Evolutionary conservation across 345 rosid genomes (phyloP).

Genomic region (Linum trigynum): DNA sequence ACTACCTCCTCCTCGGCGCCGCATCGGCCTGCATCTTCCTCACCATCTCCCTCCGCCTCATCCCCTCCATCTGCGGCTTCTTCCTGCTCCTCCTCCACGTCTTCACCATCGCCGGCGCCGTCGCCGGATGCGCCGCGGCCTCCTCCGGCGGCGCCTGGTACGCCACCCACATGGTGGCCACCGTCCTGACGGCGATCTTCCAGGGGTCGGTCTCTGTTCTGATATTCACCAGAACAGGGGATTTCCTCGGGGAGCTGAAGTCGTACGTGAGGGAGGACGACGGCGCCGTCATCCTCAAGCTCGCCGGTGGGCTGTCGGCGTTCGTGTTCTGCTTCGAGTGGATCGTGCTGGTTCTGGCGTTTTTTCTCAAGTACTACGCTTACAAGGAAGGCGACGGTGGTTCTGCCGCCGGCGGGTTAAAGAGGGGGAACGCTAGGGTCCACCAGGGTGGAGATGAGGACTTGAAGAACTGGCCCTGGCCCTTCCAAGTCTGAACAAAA

Average conservation of each 20-base stretch:
- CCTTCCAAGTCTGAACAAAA: slow-evolving; percentile 49
- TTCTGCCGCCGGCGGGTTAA: slow-evolving; percentile 1
- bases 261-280: slow-evolving; percentile 85
- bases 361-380: slow-evolving; percentile 69
- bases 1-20: slow-evolving; percentile 82
- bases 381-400: slow-evolving; percentile 45
- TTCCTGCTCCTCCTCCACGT: slow-evolving; percentile 47
- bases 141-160: slow-evolving; percentile 58
- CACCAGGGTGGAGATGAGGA: slow-evolving; percentile 49
- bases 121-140: slow-evolving; percentile 67
- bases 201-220: slow-evolving; percentile 82
- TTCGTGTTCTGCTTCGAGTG: slow-evolving; percentile 77
- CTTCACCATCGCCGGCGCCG: slow-evolving; percentile 50
- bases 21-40: slow-evolving; percentile 88
- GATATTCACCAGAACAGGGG: slow-evolving; percentile 59
- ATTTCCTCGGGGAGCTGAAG: slow-evolving; percentile 54
- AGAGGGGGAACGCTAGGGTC: slow-evolving; percentile 55
- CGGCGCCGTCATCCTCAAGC: slow-evolving; percentile 60
- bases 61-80: slow-evolving; percentile 74
- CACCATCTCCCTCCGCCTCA: slow-evolving; percentile 71
- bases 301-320: slow-evolving; percentile 69
- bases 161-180: slow-evolving; percentile 74
- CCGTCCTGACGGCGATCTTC: slow-evolving; percentile 77
- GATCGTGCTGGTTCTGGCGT: slow-evolving; percentile 80
- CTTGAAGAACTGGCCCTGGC: slow-evolving; percentile 77